Conservation (phyloP, 2,329 filamentous ascomycete genomes). For the Xylariaceae sp. region DNA sequence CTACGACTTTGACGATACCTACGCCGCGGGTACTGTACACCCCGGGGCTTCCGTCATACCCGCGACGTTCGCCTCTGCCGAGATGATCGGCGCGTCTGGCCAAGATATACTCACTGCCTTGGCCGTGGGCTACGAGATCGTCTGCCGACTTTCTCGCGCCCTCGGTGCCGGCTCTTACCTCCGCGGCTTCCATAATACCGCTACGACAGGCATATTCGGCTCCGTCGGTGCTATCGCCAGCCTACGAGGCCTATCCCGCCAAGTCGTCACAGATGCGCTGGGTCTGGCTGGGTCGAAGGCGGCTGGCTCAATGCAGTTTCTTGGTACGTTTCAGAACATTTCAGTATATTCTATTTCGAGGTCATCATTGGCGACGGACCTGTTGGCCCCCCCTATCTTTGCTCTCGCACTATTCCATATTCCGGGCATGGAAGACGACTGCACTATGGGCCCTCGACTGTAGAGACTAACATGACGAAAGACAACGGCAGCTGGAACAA, state of each 20-base stretch:
- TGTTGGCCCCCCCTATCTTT: no score
- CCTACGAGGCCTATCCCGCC: constrained; percentile 15
- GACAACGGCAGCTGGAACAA: constrained; percentile 27
- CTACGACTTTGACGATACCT: constrained; percentile 42
- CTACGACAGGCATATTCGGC: constrained; percentile 23
- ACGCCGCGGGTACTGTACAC: constrained; percentile 36
- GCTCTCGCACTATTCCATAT: no score
- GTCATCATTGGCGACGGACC: no score
- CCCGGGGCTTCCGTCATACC: constrained; percentile 36
- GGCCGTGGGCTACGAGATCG: constrained; percentile 25
- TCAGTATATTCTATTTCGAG: no score
- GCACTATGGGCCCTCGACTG: no score
- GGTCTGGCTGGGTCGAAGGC: constrained; percentile 22
- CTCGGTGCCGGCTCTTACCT: constrained; percentile 20
- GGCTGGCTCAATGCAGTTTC: constrained; percentile 26
- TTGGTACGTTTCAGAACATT: no score
- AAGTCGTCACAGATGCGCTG: constrained; percentile 17
- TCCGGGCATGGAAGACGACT: no score
- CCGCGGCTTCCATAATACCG: constrained; percentile 24
- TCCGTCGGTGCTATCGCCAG: constrained; percentile 22
- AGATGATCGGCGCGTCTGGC: constrained; percentile 24
- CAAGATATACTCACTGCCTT: constrained; percentile 27
- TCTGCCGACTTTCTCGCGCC: constrained; percentile 20
- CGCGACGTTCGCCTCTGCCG: constrained; percentile 26
- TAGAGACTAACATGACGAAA: no score